A percentile compares a stretch with the other conserved stretches of the same genome.
Evolutionary conservation across 208 protist genomes (phyloP).

Genomic region (Trypanosoma platydactyli): DNA sequence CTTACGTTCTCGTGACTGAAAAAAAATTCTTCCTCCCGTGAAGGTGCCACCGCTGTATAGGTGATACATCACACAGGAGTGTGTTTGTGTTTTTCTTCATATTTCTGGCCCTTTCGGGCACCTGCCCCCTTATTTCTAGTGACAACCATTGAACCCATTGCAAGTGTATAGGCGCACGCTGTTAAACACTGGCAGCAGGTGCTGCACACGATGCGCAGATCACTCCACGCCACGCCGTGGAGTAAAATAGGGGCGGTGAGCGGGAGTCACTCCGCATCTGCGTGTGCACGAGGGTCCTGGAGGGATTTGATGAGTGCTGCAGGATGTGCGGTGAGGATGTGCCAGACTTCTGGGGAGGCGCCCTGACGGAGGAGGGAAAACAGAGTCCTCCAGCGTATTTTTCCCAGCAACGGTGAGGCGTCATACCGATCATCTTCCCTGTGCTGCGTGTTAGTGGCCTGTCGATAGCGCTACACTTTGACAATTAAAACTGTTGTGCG

Average conservation of each 20-base stretch:
- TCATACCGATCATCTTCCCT: constrained; percentile 45
- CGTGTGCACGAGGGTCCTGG: neutral
- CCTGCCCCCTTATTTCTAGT: too few relatives aligned
- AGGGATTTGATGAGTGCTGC: constrained; percentile 35
- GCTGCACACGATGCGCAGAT: too few relatives aligned
- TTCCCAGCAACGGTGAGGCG: constrained; percentile 39
- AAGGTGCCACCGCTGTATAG: too few relatives aligned
- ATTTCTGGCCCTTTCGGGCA: too few relatives aligned
- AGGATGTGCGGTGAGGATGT: constrained; percentile 11
- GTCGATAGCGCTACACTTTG: constrained; percentile 24
- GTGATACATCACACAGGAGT: too few relatives aligned
- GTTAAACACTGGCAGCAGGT: neutral
- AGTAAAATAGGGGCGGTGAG: neutral
- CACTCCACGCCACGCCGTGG: neutral
- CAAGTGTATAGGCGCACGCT: neutral
- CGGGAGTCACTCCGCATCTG: constrained; percentile 1
- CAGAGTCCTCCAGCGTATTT: constrained; percentile 18
- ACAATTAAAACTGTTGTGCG: neutral
- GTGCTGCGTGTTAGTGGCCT: constrained; percentile 16
- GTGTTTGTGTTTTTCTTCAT: too few relatives aligned
- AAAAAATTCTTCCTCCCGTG: too few relatives aligned
- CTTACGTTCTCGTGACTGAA: too few relatives aligned
- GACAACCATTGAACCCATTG: too few relatives aligned
- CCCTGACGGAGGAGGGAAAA: constrained; percentile 33
- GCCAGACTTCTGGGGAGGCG: constrained; percentile 18